These are phyloP conservation scores for Hypoxylon sp. DNA, from an alignment of 2,329 filamentous ascomycete genomes.

Conservation along the genomic window DNA sequence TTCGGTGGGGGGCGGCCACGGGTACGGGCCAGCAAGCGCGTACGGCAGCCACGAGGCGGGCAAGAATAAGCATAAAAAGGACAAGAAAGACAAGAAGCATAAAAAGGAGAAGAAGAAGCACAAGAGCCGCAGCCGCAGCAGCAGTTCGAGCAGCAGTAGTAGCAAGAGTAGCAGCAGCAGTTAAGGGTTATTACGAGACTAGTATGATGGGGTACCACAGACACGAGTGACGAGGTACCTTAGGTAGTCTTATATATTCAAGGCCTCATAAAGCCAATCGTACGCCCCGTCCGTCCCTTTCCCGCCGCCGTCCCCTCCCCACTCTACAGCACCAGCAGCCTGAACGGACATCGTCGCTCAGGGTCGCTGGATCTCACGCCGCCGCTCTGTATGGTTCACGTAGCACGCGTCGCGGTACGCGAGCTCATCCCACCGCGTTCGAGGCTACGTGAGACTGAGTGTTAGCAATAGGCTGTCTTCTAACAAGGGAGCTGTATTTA, in stretches of 20 bases:
- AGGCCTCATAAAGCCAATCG: constrained; percentile 24
- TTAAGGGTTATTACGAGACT: constrained; percentile 8
- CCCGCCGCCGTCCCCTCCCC: constrained; percentile 1
- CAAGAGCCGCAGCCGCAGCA: constrained; percentile 39
- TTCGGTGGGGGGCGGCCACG: constrained; percentile 4
- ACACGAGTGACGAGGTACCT: background rate
- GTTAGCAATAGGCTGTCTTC: too few species aligned
- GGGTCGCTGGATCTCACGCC: constrained; percentile 26
- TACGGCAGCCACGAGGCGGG: constrained; percentile 23
- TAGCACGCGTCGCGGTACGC: constrained; percentile 38
- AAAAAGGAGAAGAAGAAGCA: constrained; percentile 43
- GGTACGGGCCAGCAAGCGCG: constrained; percentile 18
- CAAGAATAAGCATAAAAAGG: constrained; percentile 33
- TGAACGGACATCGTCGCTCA: too few species aligned
- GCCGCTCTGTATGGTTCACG: constrained; percentile 15
- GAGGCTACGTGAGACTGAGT: too few species aligned
- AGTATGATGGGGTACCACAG: background rate
- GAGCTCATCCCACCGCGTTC: constrained; percentile 30
- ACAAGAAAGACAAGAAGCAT: constrained; percentile 42
- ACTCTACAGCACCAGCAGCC: constrained; percentile 28
- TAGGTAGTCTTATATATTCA: constrained; percentile 23
- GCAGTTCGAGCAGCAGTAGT: constrained; percentile 37
- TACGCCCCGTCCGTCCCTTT: background rate
- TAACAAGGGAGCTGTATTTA: too few species aligned
- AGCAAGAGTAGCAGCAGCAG: constrained; percentile 35